Conservation (phyloP, 2,329 filamentous ascomycete genomes). For the Neonectria punicea region DNA sequence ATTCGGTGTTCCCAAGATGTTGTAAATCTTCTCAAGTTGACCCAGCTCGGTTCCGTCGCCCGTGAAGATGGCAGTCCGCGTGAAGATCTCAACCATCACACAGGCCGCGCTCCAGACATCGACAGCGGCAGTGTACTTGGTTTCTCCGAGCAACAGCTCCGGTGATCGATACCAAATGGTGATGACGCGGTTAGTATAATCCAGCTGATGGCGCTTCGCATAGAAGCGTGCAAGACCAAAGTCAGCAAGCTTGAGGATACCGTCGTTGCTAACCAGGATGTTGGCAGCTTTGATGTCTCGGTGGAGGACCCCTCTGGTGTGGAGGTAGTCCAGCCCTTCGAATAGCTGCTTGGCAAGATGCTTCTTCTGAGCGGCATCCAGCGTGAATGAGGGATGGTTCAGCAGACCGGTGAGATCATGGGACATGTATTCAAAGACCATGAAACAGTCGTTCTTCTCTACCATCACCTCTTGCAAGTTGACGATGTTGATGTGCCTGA, state of each 20-base stretch:
- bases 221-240: conserved; percentile 98
- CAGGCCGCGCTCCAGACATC: conserved; percentile 98
- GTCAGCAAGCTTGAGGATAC: conserved; percentile 91
- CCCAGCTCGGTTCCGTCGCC: conserved; percentile 96
- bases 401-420: conserved; percentile 95
- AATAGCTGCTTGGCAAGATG: conserved; percentile 93
- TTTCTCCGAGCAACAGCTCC: conserved; percentile 90
- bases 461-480: conserved; percentile 94
- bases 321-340: conserved; percentile 91
- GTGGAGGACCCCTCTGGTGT: conserved; percentile 91
- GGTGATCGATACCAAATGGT: conserved; percentile 90
- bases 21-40: conserved; percentile 97
- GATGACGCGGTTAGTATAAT: conserved; percentile 98
- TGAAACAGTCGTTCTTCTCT: conserved; percentile 97
- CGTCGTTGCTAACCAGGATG: conserved; percentile 90
- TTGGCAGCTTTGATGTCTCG: conserved; percentile 99
- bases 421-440: conserved; percentile 98
- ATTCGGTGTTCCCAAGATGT: conserved; percentile 88
- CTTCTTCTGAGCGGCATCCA: conserved; percentile 89
- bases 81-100: conserved; percentile 97
- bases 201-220: conserved; percentile 87
- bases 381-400: conserved; percentile 91
- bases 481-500: conserved; percentile 85
- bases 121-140: conserved; percentile 87
- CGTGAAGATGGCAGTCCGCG: conserved; percentile 90